Conservation (phyloP, 805 yeast genomes). For the Starmerella floris region DNA sequence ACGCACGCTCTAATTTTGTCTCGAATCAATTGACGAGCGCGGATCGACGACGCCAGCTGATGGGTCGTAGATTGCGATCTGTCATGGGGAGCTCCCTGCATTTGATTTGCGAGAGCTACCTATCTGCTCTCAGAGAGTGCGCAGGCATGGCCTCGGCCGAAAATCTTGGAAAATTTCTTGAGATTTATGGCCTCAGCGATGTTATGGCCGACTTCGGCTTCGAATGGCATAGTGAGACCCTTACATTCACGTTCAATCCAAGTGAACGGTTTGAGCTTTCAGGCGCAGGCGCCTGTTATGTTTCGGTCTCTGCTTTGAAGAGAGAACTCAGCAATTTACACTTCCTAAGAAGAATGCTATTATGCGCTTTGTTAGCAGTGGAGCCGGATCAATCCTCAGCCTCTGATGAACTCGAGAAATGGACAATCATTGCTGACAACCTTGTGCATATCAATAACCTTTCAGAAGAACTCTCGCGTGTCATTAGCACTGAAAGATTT, state of each 20-base stretch:
- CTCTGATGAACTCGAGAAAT: constrained; percentile 17
- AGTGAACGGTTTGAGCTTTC: not conserved
- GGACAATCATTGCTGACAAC: constrained; percentile 23
- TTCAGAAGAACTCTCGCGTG: constrained; percentile 12
- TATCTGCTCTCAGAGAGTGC: constrained; percentile 23
- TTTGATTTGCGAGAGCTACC: constrained; percentile 26
- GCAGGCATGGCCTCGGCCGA: constrained; percentile 24
- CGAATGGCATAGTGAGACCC: constrained; percentile 3
- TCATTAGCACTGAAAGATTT: constrained; percentile 14
- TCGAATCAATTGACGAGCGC: not conserved
- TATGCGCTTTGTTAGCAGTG: constrained; percentile 34
- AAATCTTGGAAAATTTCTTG: constrained; percentile 32
- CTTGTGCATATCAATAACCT: constrained; percentile 9
- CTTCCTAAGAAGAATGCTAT: constrained; percentile 31
- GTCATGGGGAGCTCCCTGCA: constrained; percentile 23
- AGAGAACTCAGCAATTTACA: constrained; percentile 29
- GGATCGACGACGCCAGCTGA: not conserved
- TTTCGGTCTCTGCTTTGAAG: constrained; percentile 23
- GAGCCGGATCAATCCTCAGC: constrained; percentile 7
- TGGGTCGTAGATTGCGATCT: constrained; percentile 27
- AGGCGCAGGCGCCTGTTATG: constrained; percentile 16
- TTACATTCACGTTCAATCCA: constrained; percentile 14
- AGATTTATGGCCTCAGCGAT: constrained; percentile 31
- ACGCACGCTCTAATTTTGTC: not conserved
- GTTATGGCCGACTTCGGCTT: constrained; percentile 24